Evolutionary conservation across 78 protist genomes (phyloP).

Genomic region (Dictyostelium purpureum): DNA sequence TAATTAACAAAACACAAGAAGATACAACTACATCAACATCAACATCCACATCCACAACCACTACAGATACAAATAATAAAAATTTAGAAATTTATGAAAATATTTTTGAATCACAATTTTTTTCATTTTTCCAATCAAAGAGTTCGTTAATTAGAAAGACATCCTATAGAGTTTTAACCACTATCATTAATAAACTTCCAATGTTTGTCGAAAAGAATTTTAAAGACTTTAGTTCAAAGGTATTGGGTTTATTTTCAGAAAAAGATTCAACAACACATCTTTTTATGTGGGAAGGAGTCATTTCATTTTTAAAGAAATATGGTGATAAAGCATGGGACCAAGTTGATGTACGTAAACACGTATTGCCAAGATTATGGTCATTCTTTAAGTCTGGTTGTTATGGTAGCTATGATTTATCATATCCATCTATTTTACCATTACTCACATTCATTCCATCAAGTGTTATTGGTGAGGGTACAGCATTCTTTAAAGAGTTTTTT

Average conservation of each 20-base stretch:
- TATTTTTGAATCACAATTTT: slow-evolving; percentile 55
- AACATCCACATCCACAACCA: background rate
- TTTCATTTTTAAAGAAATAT: slow-evolving; percentile 33
- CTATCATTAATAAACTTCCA: slow-evolving; percentile 22
- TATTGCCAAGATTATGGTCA: slow-evolving; percentile 71
- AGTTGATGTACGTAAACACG: slow-evolving; percentile 70
- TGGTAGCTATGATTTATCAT: slow-evolving; percentile 41
- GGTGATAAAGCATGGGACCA: slow-evolving; percentile 35
- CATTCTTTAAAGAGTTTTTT: slow-evolving; percentile 65
- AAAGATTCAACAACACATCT: slow-evolving; percentile 66
- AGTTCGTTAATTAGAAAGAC: slow-evolving; percentile 67
- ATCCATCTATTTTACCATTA: slow-evolving; percentile 56
- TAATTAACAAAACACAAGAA: slow-evolving; percentile 8
- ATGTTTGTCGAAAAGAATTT: slow-evolving; percentile 34
- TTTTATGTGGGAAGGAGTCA: slow-evolving; percentile 68
- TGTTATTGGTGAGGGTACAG: slow-evolving; percentile 1
- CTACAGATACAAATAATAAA: background rate
- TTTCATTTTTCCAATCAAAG: slow-evolving; percentile 69
- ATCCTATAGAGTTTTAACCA: slow-evolving; percentile 35
- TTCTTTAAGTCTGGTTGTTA: slow-evolving; percentile 36
- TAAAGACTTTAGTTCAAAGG: slow-evolving; percentile 44
- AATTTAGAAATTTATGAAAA: slow-evolving; percentile 36
- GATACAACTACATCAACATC: background rate
- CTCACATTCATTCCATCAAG: slow-evolving; percentile 33
- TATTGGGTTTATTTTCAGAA: slow-evolving; percentile 57